A percentile compares a stretch with the other conserved stretches of the same genome.
These are phyloP conservation scores for Saccharomyces pastorianus DNA, from an alignment of 1,139 yeast genomes.

Conservation along the genomic window DNA sequence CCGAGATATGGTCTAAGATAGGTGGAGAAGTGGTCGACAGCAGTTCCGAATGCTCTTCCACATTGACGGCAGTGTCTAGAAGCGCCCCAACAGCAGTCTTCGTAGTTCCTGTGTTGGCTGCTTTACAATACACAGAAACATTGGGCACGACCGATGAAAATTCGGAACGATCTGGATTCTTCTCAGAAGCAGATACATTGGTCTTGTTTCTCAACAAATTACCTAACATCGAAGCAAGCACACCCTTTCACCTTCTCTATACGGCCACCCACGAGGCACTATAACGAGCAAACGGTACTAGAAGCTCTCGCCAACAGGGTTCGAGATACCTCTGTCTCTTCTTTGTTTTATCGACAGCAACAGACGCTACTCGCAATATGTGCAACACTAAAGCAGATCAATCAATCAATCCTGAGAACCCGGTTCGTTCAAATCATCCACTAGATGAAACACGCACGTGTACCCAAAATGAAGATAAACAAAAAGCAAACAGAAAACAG, in stretches of 20 bases:
- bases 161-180: neutral
- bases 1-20: slow-evolving; percentile 24
- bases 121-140: neutral
- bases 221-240: slow-evolving; percentile 6
- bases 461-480: neutral
- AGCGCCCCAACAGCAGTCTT: slow-evolving; percentile 5
- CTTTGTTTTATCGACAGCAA: neutral
- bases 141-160: neutral
- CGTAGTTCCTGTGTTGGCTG: slow-evolving; percentile 2
- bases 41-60: neutral
- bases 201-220: slow-evolving; percentile 2
- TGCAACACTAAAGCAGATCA: neutral
- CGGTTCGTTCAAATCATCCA: neutral
- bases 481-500: neutral
- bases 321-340: neutral
- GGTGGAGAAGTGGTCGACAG: slow-evolving; percentile 11
- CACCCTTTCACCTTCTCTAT: neutral
- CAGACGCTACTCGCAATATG: neutral
- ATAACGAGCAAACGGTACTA: neutral
- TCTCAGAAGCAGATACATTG: neutral
- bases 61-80: slow-evolving; percentile 1
- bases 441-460: neutral
- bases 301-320: neutral
- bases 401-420: neutral
- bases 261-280: neutral